A percentile compares a stretch with the other conserved stretches of the same genome.
phyloP scores from a whole-genome alignment of 495 filamentous ascomycete genomes.

The Hypoxylon lienhwacheense region DNA sequence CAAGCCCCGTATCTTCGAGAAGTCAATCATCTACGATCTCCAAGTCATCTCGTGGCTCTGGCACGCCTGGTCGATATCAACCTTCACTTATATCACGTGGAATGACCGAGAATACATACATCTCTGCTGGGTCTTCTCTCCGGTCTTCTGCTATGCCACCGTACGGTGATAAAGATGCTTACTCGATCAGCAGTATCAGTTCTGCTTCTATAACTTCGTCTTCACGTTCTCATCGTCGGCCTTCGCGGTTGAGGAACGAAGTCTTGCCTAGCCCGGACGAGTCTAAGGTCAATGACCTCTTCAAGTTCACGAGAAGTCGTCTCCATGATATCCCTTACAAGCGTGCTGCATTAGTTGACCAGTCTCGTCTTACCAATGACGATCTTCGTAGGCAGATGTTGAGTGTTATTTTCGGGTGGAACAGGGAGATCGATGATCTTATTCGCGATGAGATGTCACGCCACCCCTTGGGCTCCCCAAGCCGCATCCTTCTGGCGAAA shows the following conservation, averaged over 20 bases:
- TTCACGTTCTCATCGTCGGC: constrained; percentile 59
- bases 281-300: constrained; percentile 62
- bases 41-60: constrained; percentile 53
- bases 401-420: constrained; percentile 92
- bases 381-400: constrained; percentile 91
- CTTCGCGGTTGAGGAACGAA: constrained; percentile 80
- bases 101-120: constrained; percentile 61
- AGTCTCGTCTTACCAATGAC: constrained; percentile 71
- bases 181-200: constrained; percentile 56
- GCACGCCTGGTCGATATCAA: constrained; percentile 43
- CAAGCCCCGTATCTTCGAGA: constrained; percentile 64
- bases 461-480: constrained; percentile 71
- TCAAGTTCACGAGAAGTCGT: constrained; percentile 68
- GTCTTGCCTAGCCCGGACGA: constrained; percentile 67
- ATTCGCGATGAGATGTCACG: constrained; percentile 84
- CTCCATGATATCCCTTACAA: constrained; percentile 80
- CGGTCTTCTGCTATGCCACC: constrained; percentile 45
- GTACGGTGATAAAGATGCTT: constrained; percentile 55
- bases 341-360: constrained; percentile 62
- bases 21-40: constrained; percentile 67
- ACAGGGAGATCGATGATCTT: constrained; percentile 78
- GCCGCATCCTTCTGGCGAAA: constrained; percentile 77
- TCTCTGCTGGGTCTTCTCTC: constrained; percentile 63
- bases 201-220: constrained; percentile 69
- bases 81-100: constrained; percentile 53